Percentiles rank a stretch among this genome's conserved stretches.
Conservation (phyloP, 208 protist species). For the Phytomonas sp. region DNA sequence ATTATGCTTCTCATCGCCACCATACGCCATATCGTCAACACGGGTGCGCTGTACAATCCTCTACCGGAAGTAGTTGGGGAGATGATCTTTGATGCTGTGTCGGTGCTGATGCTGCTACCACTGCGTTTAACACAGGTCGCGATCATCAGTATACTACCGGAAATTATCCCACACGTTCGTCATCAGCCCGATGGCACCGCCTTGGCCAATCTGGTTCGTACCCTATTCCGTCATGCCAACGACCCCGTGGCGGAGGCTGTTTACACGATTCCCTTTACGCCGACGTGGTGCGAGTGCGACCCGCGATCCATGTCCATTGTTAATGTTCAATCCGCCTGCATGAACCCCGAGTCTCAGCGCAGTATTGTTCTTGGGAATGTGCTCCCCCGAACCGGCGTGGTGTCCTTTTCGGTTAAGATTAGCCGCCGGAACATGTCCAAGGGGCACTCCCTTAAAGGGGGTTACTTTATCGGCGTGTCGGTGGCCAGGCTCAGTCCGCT, state of each 20-base stretch:
- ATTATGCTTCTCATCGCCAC: slow-evolving; percentile 73
- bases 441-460: slow-evolving; percentile 84
- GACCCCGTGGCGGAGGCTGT: slow-evolving; percentile 5
- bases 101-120: slow-evolving; percentile 74
- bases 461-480: slow-evolving; percentile 84
- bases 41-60: slow-evolving; percentile 17
- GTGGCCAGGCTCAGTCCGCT: slow-evolving; percentile 54
- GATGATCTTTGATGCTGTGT: slow-evolving; percentile 76
- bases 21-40: slow-evolving; percentile 56
- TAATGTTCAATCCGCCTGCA: slow-evolving; percentile 58
- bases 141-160: slow-evolving; percentile 70
- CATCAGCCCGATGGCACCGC: slow-evolving; percentile 35
- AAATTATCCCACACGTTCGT: slow-evolving; percentile 68
- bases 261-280: slow-evolving; percentile 57
- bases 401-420: slow-evolving; percentile 81
- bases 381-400: slow-evolving; percentile 67
- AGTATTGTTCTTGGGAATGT: slow-evolving; percentile 79
- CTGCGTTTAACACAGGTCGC: slow-evolving; percentile 77
- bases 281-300: slow-evolving; percentile 77
- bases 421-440: slow-evolving; percentile 67
- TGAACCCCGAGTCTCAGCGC: slow-evolving; percentile 74
- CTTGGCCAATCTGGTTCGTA: slow-evolving; percentile 41
- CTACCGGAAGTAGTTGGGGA: slow-evolving; percentile 27
- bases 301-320: slow-evolving; percentile 62
- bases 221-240: slow-evolving; percentile 73